A percentile compares a stretch with the other conserved stretches of the same genome.
These are phyloP conservation scores for Salix dunnii DNA, from an alignment of 345 rosid genomes.

Conservation along the genomic window DNA sequence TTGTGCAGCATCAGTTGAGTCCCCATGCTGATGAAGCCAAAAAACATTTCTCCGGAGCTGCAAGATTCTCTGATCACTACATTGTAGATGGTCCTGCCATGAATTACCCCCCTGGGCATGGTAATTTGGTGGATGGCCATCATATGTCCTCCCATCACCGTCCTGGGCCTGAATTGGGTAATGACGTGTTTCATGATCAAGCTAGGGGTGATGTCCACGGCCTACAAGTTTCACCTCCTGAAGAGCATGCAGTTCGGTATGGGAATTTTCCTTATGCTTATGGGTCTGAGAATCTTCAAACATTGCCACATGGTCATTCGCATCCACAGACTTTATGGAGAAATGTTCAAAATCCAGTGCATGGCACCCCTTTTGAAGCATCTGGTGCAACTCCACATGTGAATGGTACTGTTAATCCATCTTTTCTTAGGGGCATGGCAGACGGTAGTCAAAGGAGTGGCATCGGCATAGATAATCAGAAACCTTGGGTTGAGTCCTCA, in stretches of 20 bases:
- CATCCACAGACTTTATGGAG: constrained; percentile 57
- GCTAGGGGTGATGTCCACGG: constrained; percentile 38
- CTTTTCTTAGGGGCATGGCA: constrained; percentile 37
- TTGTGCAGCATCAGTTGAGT: constrained; percentile 57
- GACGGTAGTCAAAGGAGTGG: constrained; percentile 50
- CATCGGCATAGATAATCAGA: constrained; percentile 47
- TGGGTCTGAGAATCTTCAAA: constrained; percentile 54
- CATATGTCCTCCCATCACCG: constrained; percentile 47
- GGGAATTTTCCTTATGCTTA: constrained; percentile 56
- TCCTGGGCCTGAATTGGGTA: constrained; percentile 56
- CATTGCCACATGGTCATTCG: constrained; percentile 50
- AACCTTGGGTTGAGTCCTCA: constrained; percentile 45
- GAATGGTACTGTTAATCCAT: constrained; percentile 52
- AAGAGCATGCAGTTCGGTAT: constrained; percentile 49
- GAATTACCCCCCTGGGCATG: constrained; percentile 58
- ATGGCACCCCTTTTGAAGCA: constrained; percentile 50
- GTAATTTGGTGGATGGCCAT: constrained; percentile 46
- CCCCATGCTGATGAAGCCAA: constrained; percentile 64
- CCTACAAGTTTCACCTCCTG: constrained; percentile 42
- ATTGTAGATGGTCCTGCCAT: constrained; percentile 54
- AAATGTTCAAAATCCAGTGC: constrained; percentile 51
- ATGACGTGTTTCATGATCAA: constrained; percentile 62
- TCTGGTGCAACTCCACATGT: constrained; percentile 41
- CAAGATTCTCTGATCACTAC: constrained; percentile 65
- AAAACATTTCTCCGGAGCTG: constrained; percentile 50